Evolutionary conservation across 1,284 basidiomycete genomes (phyloP).

Genomic region (Leccinum fallax): DNA sequence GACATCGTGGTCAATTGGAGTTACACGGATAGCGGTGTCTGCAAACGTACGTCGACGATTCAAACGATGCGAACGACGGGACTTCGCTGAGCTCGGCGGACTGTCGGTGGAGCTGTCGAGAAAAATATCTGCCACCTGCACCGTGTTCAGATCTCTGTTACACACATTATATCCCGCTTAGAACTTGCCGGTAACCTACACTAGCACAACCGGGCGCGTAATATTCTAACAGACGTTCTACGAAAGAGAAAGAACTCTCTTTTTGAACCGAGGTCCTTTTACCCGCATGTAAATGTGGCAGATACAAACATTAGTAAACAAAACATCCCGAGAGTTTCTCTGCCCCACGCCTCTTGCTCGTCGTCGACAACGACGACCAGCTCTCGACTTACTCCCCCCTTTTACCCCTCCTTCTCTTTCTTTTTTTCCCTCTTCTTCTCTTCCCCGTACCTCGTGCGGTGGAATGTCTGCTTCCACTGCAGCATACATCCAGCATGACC

Average conservation of each 20-base stretch:
- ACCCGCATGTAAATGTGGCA: constrained; percentile 14
- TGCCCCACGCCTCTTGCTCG: constrained; percentile 36
- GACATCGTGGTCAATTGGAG: constrained; percentile 30
- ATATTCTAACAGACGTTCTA: neutral
- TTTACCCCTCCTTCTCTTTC: neutral
- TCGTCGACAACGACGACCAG: constrained; percentile 37
- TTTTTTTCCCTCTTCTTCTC: neutral
- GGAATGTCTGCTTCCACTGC: constrained; percentile 30
- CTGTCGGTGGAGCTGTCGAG: constrained; percentile 34
- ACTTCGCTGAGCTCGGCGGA: constrained; percentile 40
- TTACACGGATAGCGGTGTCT: constrained; percentile 16
- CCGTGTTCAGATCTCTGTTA: constrained; percentile 32
- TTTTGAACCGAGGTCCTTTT: neutral
- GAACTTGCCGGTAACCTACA: neutral
- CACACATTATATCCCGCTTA: neutral
- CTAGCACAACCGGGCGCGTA: neutral
- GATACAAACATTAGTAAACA: constrained; percentile 29
- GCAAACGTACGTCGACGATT: constrained; percentile 27
- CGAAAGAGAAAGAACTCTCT: neutral
- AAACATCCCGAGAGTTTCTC: constrained; percentile 29
- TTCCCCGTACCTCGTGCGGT: constrained; percentile 4
- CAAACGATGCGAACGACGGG: constrained; percentile 16
- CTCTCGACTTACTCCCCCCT: constrained; percentile 5
- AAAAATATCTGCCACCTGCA: constrained; percentile 21
- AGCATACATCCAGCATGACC: constrained; percentile 25